Base-by-base conservation (phyloP, 164 flowering plant genomes). In the Berberis vulgaris region DNA sequence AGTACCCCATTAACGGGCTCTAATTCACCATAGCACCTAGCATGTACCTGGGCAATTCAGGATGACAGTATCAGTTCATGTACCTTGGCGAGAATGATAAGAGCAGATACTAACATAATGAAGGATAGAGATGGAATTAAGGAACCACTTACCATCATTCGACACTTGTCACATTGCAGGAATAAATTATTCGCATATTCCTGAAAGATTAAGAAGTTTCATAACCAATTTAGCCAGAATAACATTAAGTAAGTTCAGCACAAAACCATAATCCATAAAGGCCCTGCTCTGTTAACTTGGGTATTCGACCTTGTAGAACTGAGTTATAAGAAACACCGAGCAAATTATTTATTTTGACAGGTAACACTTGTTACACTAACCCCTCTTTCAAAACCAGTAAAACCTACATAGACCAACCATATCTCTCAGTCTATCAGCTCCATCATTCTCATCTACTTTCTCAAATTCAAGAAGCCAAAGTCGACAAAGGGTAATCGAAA, bases 131-230 rank as follows among this genome's bases (percentile, higher is more conserved):
- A 71, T 59, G 49, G n/a, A 56, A 65, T 49, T 9, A 65, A 43
- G 44, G 50, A 49, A 42, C 43, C 41, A 10, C 78, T 78, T 79
- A 95, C 99, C 97, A 87, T 88, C 88, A 95, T 95, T 72, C 96
- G 81, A 82, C 97, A 95, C 70, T 89, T 91, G 54, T 89, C 99
- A 72, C 99, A 95, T 77, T 91, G 97, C 78, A 95, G 83, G 74
- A 95, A 95, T 73, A 95, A 67, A 69, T 95, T 91, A 76, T 87
- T 81, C 75, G 80, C 93, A 58, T 95, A 95, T 65, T 95, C 99
- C 99, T 91, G 73, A 26, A 43, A 65, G 45, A 47, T 40, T 43
- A 69, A 67, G 13, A 68, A 64, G 45, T 1, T 13, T 47, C 9
- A 2, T 2, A 4, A 6, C 50, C 7, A 11, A 1, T 47, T 4